Percentiles rank a stretch among this genome's conserved stretches.
phyloP scores from a whole-genome alignment of 1,284 basidiomycete genomes.

The Cutaneotrichosporon cyanovorans region DNA sequence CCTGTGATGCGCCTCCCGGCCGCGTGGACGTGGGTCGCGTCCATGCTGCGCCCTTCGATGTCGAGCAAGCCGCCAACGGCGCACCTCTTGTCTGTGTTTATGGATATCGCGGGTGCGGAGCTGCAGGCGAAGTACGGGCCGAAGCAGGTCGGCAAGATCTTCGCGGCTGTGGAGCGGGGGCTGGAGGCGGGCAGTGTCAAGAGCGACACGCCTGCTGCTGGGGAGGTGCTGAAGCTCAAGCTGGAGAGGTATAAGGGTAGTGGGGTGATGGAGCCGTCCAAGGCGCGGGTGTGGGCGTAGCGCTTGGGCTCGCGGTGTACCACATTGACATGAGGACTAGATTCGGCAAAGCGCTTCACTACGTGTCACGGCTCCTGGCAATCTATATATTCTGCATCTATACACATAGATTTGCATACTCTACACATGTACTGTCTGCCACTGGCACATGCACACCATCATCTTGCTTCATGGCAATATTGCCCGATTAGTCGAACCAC shows the following conservation, averaged over 20 bases:
- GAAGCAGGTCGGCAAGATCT: constrained; percentile 67
- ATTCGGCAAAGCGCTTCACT: no score
- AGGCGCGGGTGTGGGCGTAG: constrained; percentile 15
- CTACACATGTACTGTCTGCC: no score
- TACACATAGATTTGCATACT: background rate
- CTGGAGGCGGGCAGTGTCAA: constrained; percentile 26
- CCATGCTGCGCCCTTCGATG: constrained; percentile 13
- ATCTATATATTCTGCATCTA: background rate
- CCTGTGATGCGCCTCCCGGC: constrained; percentile 57
- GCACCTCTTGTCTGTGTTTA: constrained; percentile 51
- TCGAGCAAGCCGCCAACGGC: constrained; percentile 32
- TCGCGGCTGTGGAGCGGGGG: constrained; percentile 57
- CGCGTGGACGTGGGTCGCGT: constrained; percentile 60
- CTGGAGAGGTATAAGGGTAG: constrained; percentile 19
- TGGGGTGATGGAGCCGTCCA: constrained; percentile 8
- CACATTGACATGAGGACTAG: no score
- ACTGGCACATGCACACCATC: no score
- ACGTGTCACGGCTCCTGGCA: no score
- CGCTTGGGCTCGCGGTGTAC: background rate
- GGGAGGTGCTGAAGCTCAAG: constrained; percentile 24
- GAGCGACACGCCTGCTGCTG: constrained; percentile 30
- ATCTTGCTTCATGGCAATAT: no score
- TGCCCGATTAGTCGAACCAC: no score
- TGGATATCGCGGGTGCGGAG: constrained; percentile 63
- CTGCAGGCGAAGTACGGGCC: constrained; percentile 59